A percentile compares a stretch with the other conserved stretches of the same genome.
phyloP scores from a whole-genome alignment of 768 basidiomycete species.

The Serendipita sp. region DNA sequence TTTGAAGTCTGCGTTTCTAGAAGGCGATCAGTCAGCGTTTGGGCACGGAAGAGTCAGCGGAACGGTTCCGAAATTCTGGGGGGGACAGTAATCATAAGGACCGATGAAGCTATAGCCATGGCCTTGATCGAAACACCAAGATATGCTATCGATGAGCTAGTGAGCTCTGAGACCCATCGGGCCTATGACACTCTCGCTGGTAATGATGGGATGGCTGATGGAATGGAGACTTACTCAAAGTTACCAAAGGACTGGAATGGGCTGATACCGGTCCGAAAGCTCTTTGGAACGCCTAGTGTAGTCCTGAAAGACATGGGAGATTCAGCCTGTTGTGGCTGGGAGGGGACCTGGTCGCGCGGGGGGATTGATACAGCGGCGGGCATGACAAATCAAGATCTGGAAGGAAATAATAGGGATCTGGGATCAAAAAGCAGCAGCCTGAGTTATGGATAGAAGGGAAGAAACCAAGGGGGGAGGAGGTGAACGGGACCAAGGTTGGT shows the following conservation, averaged over 20 bases:
- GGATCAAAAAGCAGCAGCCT: background rate
- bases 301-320: slow-evolving; percentile 1
- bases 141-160: no score
- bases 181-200: background rate
- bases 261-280: background rate
- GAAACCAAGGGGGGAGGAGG: background rate
- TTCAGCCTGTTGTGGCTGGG: background rate
- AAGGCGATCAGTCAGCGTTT: background rate
- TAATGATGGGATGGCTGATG: background rate
- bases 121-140: background rate
- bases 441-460: background rate
- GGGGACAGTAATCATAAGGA: background rate
- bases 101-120: background rate
- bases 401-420: background rate
- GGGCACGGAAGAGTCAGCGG: no score
- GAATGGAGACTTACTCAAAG: slow-evolving; percentile 3
- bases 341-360: background rate
- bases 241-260: background rate
- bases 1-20: slow-evolving; percentile 1
- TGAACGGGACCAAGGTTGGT: background rate
- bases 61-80: no score
- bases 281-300: slow-evolving; percentile 1
- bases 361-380: slow-evolving; percentile 3
- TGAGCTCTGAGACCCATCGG: background rate
- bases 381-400: background rate